phyloP scores from a whole-genome alignment of 2,329 filamentous ascomycete genomes.

The Fulvia fulva region DNA sequence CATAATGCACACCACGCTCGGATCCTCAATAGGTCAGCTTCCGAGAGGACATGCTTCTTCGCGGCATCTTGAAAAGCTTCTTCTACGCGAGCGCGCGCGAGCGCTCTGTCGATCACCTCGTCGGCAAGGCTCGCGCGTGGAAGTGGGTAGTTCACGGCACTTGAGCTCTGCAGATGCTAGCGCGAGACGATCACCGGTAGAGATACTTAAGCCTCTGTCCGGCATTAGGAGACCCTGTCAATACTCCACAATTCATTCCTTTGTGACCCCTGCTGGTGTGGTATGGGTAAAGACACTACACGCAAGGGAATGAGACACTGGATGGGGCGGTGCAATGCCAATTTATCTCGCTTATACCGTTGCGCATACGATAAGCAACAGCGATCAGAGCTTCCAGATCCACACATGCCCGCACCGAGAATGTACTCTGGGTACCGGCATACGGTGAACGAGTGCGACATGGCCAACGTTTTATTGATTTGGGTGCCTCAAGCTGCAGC shows the following conservation, averaged over 20 bases:
- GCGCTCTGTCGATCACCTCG: not conserved
- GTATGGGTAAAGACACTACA: not conserved
- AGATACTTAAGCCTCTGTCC: not conserved
- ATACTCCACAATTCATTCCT: not conserved
- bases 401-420: not conserved
- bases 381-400: not conserved
- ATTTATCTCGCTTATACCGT: not conserved
- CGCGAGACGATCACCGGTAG: not conserved
- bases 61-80: not conserved
- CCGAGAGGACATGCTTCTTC: not conserved
- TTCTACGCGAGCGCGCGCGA: not conserved
- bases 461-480: not conserved
- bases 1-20: not conserved
- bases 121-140: not conserved
- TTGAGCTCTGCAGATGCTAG: not conserved
- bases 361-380: not conserved
- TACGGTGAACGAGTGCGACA: not conserved
- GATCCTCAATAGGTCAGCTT: not conserved
- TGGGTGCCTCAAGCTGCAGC: not conserved
- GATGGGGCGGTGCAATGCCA: not conserved
- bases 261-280: not conserved
- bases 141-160: not conserved
- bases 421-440: not conserved
- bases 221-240: not conserved
- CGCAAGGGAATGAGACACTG: not conserved